A percentile compares a stretch with the other conserved stretches of the same genome.
Evolutionary conservation across 2,329 filamentous ascomycete genomes (phyloP).

Genomic region (Verticillium nubilum): DNA sequence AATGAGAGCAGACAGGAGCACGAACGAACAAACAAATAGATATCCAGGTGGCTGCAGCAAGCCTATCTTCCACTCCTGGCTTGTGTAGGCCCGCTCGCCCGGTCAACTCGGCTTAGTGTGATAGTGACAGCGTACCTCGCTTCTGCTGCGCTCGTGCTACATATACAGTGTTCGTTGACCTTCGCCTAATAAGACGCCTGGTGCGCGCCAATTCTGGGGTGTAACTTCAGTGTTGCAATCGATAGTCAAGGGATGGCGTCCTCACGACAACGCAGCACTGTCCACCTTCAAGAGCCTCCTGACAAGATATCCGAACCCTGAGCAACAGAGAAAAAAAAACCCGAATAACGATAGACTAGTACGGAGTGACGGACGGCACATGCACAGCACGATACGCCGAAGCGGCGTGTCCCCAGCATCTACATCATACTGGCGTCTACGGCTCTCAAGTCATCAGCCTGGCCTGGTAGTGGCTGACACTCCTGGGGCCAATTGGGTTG

Average conservation of each 20-base stretch:
- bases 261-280: no score
- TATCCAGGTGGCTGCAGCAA: not conserved
- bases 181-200: not conserved
- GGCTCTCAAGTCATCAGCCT: not conserved
- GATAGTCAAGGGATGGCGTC: not conserved
- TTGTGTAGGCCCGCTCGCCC: not conserved
- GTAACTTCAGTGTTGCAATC: not conserved
- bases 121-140: not conserved
- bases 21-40: not conserved
- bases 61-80: not conserved
- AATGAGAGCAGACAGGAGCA: not conserved
- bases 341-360: not conserved
- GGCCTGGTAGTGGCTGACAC: conserved; percentile 15
- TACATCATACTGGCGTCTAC: not conserved
- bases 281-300: no score
- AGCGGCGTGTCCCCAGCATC: not conserved
- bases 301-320: no score
- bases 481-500: conserved; percentile 23
- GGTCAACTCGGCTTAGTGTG: not conserved
- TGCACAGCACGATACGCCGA: not conserved
- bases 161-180: not conserved
- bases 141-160: not conserved
- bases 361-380: not conserved
- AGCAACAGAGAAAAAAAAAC: not conserved
- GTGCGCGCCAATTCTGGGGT: not conserved